Base-by-base conservation (phyloP, 1,139 yeast genomes). In the Kluyveromyces sp. region DNA sequence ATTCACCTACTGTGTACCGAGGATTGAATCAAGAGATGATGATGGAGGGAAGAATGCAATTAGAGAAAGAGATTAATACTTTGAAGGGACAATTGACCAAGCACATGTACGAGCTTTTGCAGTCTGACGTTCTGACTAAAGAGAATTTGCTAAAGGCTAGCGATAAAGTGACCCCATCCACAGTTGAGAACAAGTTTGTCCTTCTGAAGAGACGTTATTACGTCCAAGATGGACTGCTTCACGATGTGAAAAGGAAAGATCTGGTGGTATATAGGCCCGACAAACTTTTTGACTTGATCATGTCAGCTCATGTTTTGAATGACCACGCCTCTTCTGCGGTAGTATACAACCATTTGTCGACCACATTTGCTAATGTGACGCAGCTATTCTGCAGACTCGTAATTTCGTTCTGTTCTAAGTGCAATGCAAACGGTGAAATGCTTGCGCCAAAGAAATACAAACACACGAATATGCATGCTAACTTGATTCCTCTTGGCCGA, bases 261-360 rank as follows among this genome's bases (percentile, higher is more conserved):
- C 54, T 49, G 22, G 49, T 57, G 11, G 55, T 61, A 2, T 54
- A 58, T 44, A 61, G 58, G 30, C 66, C 66, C 0, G 48, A 57
- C 9, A 41, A 43, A 29, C 44, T 60, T n/a, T 57, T 49, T 31
- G 58, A 60, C 38, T 43, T 58, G 32, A 50, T 61, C 9, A 52
- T 61, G 47, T 48, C 54, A 9, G 53, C 58, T 4, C 66, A 63
- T 47, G 36, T 63, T 13, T 46, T 60, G 43, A 61, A 63, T 45
- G 46, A 49, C 15, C 65, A 61, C 46, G 43, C 52, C 37, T 45
- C 47, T 9, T 46, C 43, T 25, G 46, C 49, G 17, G 43, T 46
- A n/a, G 38, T 60, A 4, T 52, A 53, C 39, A 45, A 43, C 13
- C 41, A 49, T 17, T 30, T 63, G 18, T 44, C 46, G 6, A 47